Evolutionary conservation across 306 rosid genomes (phyloP), one percentile per base, ranked within the genome.

Genomic region (Abrus precatorius): DNA sequence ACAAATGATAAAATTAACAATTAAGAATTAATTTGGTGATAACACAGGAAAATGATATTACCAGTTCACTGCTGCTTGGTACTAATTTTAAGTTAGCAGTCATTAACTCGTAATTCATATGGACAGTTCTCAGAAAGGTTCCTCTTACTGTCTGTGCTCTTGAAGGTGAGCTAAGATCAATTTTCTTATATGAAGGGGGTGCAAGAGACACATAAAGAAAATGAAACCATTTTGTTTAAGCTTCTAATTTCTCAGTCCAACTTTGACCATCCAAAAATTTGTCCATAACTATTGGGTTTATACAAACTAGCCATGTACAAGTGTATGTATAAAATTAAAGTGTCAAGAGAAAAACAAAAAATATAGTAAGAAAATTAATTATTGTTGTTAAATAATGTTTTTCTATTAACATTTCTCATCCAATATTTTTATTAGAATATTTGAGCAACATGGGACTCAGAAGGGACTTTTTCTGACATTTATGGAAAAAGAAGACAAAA

Each of bases 401-500:
- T 69, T 30, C 27, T 44, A 69, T 79, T 7, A 33, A 60, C 9
- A 6, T 80, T 32, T 72, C 44, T n/a, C 36, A 52, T 28, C 47
- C 30, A 38, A 28, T 7, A 36, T 38, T 59, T 69, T 60, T 9
- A 13, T 12, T n/a, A 27, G 56, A 7, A 52, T 41, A 77, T 28
- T 38, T 64, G 4, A 71, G 61, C 5, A 72, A 49, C 56, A 28
- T 36, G 56, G 66, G 43, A 71, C 20, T 28, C 32, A 55, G 70
- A 36, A 6, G 2, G 36, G 75, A 27, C 6, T 1, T 12, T 54
- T 73, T 40, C 14, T 41, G 52, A 73, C 32, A 55, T 73, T 10
- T 33, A 43, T 73, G 72, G 28, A 49, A 59, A 72, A 50, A 8
- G 84, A 80, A 64, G 84, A 54, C 28, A 33, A 44, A 78, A 64